Percentiles rank a stretch among this genome's conserved stretches.
phyloP scores from a whole-genome alignment of 2,329 filamentous ascomycete species.

The Neurospora sp. region DNA sequence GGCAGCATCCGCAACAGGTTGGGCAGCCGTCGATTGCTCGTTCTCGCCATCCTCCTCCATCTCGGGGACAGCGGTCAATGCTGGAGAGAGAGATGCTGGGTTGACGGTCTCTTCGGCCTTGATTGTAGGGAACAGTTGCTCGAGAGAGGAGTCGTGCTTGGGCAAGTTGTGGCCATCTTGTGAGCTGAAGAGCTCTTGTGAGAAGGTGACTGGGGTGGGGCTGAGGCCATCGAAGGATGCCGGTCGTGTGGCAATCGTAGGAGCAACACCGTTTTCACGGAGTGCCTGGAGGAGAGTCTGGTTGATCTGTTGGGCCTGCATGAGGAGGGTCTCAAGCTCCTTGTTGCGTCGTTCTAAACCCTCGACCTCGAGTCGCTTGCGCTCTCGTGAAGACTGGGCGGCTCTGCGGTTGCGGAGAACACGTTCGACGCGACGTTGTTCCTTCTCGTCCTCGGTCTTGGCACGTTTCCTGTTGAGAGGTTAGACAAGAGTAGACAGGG shows the following conservation, averaged over 20 bases:
- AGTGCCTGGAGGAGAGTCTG: slow-evolving; percentile 39
- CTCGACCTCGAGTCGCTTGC: slow-evolving; percentile 82
- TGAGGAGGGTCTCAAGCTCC: slow-evolving; percentile 55
- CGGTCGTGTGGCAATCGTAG: slow-evolving; percentile 23
- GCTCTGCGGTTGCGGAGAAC: slow-evolving; percentile 93
- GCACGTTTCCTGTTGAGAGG: slow-evolving; percentile 66
- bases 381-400: slow-evolving; percentile 91
- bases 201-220: slow-evolving; percentile 44
- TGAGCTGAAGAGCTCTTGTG: slow-evolving; percentile 47
- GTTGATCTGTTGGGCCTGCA: slow-evolving; percentile 48
- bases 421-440: slow-evolving; percentile 92
- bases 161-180: slow-evolving; percentile 28
- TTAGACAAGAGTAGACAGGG: slow-evolving; percentile 14
- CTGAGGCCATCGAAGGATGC: slow-evolving; percentile 33
- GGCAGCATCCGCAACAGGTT: slow-evolving; percentile 17
- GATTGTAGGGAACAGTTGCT: slow-evolving; percentile 34
- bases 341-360: slow-evolving; percentile 68
- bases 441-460: slow-evolving; percentile 98
- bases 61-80: slow-evolving; percentile 43
- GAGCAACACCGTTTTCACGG: slow-evolving; percentile 31
- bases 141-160: slow-evolving; percentile 24
- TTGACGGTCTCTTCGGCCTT: slow-evolving; percentile 42
- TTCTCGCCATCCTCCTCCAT: slow-evolving; percentile 19
- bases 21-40: slow-evolving; percentile 16
- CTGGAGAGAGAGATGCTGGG: slow-evolving; percentile 51